These are phyloP conservation scores for Penicillium hesseltinei DNA, from an alignment of 2,329 filamentous ascomycete genomes.

Conservation along the genomic window DNA sequence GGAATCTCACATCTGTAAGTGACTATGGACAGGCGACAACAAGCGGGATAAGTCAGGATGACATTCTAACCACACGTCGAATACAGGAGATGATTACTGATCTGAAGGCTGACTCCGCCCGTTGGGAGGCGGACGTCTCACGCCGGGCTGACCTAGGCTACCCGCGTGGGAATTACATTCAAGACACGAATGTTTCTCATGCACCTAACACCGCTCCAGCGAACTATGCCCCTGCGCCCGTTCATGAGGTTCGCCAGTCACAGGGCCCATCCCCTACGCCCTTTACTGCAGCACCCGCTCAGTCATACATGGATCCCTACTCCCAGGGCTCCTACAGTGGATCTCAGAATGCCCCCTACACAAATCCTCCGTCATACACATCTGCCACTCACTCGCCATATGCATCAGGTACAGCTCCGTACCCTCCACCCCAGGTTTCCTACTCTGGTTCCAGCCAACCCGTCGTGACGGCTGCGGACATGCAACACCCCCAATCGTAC, in stretches of 20 bases:
- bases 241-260: slow-evolving; percentile 41
- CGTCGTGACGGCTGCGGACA: slow-evolving; percentile 39
- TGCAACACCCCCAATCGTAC: slow-evolving; percentile 37
- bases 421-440: slow-evolving; percentile 34
- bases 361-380: slow-evolving; percentile 31
- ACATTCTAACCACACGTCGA: slow-evolving; percentile 7
- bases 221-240: slow-evolving; percentile 37
- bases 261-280: slow-evolving; percentile 39
- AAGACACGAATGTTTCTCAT: slow-evolving; percentile 37
- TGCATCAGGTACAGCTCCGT: slow-evolving; percentile 34
- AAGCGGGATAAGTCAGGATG: slow-evolving; percentile 1
- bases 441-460: slow-evolving; percentile 38
- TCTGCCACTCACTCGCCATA: slow-evolving; percentile 36
- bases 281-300: slow-evolving; percentile 36
- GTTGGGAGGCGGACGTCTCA: slow-evolving; percentile 49
- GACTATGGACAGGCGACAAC: slow-evolving; percentile 5
- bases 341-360: slow-evolving; percentile 36
- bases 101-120: slow-evolving; percentile 53
- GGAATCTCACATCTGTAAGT: slow-evolving; percentile 73
- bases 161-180: slow-evolving; percentile 43
- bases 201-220: slow-evolving; percentile 40
- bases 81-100: slow-evolving; percentile 56
- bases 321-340: slow-evolving; percentile 33
- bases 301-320: slow-evolving; percentile 38
- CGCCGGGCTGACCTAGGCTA: slow-evolving; percentile 43